These are phyloP conservation scores for Penicillium sp. DNA, from an alignment of 2,329 filamentous ascomycete species.

Conservation along the genomic window DNA sequence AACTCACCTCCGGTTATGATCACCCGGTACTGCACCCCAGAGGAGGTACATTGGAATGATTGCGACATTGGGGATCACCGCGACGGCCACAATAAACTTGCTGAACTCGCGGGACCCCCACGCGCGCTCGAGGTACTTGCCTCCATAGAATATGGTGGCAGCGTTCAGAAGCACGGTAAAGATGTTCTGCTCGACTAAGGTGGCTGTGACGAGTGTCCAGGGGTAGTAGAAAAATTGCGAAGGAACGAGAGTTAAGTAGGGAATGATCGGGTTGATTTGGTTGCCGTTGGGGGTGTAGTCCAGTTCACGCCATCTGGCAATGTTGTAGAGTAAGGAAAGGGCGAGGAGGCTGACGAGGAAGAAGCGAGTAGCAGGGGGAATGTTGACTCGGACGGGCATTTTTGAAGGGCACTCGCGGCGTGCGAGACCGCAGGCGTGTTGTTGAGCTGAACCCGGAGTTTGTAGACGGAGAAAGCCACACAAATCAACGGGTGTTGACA, in stretches of 20 bases:
- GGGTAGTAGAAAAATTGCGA: conserved; percentile 82
- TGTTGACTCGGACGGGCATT: conserved; percentile 82
- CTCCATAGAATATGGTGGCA: conserved; percentile 83
- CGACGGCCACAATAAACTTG: conserved; percentile 79
- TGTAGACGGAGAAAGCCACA: conserved; percentile 5
- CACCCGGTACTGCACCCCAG: conserved; percentile 66
- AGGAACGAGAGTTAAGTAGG: conserved; percentile 85
- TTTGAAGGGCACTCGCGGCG: conserved; percentile 36
- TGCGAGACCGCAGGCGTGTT: conserved; percentile 14
- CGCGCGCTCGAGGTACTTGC: conserved; percentile 90
- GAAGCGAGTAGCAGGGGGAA: conserved; percentile 85
- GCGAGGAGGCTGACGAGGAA: conserved; percentile 72
- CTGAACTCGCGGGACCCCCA: conserved; percentile 92
- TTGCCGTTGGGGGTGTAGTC: conserved; percentile 57
- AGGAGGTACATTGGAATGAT: conserved; percentile 71
- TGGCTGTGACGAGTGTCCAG: conserved; percentile 86
- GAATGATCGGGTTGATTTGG: conserved; percentile 62
- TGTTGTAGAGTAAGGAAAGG: conserved; percentile 77
- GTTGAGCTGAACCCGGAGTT: background rate
- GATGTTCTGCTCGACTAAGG: conserved; percentile 89
- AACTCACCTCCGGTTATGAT: conserved; percentile 38
- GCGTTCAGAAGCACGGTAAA: conserved; percentile 78
- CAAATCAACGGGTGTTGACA: conserved; percentile 1
- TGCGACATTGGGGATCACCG: conserved; percentile 76
- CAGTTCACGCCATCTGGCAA: conserved; percentile 62